phyloP scores from a whole-genome alignment of 2,329 filamentous ascomycete species.

The Lasiodiplodia hormozganensis region DNA sequence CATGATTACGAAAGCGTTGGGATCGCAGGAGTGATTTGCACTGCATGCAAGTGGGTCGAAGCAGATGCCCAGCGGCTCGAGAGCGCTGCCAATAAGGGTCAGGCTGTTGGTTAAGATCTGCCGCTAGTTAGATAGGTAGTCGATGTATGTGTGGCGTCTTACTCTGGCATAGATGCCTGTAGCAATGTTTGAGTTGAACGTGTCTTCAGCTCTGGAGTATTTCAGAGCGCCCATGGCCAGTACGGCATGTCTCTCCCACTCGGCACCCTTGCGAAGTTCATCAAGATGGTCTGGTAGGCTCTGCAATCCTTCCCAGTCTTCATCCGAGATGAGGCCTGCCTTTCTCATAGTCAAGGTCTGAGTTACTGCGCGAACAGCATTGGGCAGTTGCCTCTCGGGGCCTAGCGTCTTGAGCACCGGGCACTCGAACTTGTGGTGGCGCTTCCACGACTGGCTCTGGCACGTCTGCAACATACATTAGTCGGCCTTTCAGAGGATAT shows the following conservation, averaged over 20 bases:
- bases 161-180: constrained; percentile 55
- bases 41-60: constrained; percentile 62
- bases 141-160: neutral
- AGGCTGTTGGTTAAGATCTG: constrained; percentile 65
- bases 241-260: constrained; percentile 57
- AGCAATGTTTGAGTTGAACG: constrained; percentile 38
- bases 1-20: constrained; percentile 65
- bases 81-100: constrained; percentile 61
- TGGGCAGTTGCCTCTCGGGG: constrained; percentile 55
- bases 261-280: constrained; percentile 50
- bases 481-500: neutral
- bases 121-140: neutral
- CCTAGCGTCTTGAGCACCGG: constrained; percentile 39
- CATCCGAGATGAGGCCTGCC: constrained; percentile 45
- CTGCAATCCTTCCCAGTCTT: constrained; percentile 53
- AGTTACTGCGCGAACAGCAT: constrained; percentile 62
- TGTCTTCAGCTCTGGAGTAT: constrained; percentile 55
- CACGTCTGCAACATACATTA: constrained; percentile 54
- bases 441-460: constrained; percentile 66
- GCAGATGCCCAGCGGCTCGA: constrained; percentile 66
- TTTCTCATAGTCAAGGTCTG: constrained; percentile 58
- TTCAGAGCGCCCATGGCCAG: constrained; percentile 62
- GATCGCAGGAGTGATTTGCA: constrained; percentile 68
- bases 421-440: constrained; percentile 67
- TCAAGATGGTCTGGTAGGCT: constrained; percentile 57